Evolutionary conservation across 1,284 basidiomycete species (phyloP).

Genomic region (Ganoderma lucidum): DNA sequence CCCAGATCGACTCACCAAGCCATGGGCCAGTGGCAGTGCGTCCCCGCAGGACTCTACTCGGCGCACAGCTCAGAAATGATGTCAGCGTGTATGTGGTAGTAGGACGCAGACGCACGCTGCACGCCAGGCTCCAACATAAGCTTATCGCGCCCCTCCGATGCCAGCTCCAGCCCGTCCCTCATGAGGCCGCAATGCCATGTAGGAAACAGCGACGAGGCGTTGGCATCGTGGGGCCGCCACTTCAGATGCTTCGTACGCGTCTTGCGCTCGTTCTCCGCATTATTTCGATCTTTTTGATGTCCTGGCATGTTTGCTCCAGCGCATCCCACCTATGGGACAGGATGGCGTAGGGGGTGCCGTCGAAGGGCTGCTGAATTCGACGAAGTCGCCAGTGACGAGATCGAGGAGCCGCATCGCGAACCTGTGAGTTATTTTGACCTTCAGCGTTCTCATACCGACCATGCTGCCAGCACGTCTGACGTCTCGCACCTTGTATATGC

Average conservation of each 20-base stretch:
- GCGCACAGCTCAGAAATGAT: no score
- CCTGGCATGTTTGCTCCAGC: constrained; percentile 54
- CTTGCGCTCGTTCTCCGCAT: no score
- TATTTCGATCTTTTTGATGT: not conserved
- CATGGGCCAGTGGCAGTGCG: no score
- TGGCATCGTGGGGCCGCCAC: no score
- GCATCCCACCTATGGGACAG: not conserved
- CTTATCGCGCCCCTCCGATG: not conserved
- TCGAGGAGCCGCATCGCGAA: not conserved
- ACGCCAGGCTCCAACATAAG: not conserved
- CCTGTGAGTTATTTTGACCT: not conserved
- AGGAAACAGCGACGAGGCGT: no score
- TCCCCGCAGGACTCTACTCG: no score
- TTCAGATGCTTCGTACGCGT: no score
- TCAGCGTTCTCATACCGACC: not conserved
- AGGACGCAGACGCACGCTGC: not conserved
- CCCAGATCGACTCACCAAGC: no score
- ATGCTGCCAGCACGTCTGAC: rapidly evolving
- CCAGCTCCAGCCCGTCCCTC: not conserved
- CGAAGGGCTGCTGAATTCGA: not conserved
- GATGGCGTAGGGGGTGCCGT: not conserved
- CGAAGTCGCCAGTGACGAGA: not conserved
- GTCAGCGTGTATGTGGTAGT: not conserved
- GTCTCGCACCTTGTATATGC: not conserved
- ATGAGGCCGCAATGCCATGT: no score